These are phyloP conservation scores for Wickerhamiella vanderwaltii DNA, from an alignment of 805 yeast genomes.

Conservation along the genomic window DNA sequence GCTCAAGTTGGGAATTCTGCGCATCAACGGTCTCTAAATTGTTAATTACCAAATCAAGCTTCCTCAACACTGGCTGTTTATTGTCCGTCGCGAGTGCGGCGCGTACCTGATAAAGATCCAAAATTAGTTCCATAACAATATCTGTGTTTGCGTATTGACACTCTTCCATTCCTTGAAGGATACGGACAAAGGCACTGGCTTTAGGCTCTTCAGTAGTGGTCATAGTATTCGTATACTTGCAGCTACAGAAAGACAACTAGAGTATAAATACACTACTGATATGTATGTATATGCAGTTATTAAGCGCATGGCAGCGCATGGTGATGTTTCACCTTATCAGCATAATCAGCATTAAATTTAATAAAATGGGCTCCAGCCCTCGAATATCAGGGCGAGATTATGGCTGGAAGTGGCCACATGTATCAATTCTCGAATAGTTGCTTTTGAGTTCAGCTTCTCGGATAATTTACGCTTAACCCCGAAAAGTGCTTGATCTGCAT, in stretches of 20 bases:
- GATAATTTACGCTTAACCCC: slow-evolving; percentile 65
- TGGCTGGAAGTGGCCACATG: slow-evolving; percentile 57
- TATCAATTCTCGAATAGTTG: slow-evolving; percentile 68
- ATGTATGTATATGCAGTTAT: neutral
- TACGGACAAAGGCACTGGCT: neutral
- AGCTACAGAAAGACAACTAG: neutral
- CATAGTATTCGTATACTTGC: no score
- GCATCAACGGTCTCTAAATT: slow-evolving; percentile 4
- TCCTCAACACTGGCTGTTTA: neutral
- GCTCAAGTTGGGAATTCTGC: slow-evolving; percentile 6
- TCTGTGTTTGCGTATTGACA: slow-evolving; percentile 9
- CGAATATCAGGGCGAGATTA: slow-evolving; percentile 61
- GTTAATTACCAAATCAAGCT: neutral
- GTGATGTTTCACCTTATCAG: no score
- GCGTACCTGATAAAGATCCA: neutral
- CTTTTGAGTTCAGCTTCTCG: slow-evolving; percentile 64
- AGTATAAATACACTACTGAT: neutral
- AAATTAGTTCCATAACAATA: slow-evolving; percentile 1
- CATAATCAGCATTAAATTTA: slow-evolving; percentile 14
- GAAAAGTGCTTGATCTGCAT: slow-evolving; percentile 67
- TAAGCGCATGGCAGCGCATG: no score
- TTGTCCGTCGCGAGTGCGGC: neutral
- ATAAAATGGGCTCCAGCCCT: slow-evolving; percentile 32
- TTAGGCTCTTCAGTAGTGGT: neutral
- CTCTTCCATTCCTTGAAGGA: slow-evolving; percentile 1